Conservation (phyloP, 495 filamentous ascomycete species). For the Friedmanniomyces endolithicus region DNA sequence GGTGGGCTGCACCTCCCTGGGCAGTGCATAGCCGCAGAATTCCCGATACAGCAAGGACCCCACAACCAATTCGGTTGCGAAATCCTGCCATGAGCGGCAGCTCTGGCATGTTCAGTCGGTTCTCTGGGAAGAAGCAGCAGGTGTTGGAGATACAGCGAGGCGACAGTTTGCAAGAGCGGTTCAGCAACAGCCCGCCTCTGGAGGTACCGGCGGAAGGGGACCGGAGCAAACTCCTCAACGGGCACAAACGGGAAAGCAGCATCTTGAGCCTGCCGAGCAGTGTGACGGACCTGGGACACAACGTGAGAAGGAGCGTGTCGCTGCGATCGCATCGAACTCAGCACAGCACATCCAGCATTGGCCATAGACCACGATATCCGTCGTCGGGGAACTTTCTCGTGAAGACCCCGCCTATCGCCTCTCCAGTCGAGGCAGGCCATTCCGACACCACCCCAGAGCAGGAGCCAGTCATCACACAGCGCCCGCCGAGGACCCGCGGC, state of each 20-base stretch:
- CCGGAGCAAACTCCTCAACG: constrained; percentile 8
- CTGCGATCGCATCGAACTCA: constrained; percentile 19
- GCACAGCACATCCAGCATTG: constrained; percentile 2
- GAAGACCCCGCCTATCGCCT: constrained; percentile 6
- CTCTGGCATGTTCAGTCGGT: constrained; percentile 13
- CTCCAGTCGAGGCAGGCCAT: constrained; percentile 8
- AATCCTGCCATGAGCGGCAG: not conserved
- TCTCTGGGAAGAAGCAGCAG: constrained; percentile 6
- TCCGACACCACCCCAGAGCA: not conserved
- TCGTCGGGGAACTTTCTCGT: constrained; percentile 13
- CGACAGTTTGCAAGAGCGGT: not conserved
- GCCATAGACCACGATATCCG: constrained; percentile 10
- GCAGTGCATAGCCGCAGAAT: not conserved
- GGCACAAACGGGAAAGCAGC: constrained; percentile 14
- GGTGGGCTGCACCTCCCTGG: not conserved
- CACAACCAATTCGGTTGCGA: not conserved
- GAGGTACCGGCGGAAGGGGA: constrained; percentile 6
- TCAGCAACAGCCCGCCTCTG: constrained; percentile 2
- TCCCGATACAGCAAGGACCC: not conserved
- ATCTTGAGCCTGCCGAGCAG: constrained; percentile 15
- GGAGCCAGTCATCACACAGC: not conserved
- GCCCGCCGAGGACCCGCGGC: not conserved
- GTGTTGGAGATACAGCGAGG: not conserved
- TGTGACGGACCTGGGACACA: constrained; percentile 18
- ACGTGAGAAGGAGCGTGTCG: constrained; percentile 19